These are phyloP conservation scores for Ascochyta lentis DNA, from an alignment of 2,329 filamentous ascomycete genomes.

Conservation along the genomic window DNA sequence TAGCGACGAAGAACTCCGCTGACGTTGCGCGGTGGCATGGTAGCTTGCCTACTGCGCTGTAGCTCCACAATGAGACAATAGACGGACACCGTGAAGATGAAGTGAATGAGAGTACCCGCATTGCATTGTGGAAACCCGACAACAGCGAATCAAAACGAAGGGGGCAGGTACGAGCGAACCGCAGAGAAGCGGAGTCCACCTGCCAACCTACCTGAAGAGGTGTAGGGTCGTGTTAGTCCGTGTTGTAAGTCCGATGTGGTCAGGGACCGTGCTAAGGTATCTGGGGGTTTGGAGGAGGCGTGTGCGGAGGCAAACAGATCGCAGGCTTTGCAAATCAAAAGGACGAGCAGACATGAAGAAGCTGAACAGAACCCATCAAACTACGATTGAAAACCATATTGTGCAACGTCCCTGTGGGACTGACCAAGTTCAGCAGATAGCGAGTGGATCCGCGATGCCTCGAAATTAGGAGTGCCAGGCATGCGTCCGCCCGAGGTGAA, in stretches of 20 bases:
- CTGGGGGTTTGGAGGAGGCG: not conserved
- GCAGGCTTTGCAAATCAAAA: not conserved
- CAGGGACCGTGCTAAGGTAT: not conserved
- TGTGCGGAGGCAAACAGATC: not conserved
- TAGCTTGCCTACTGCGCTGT: constrained; percentile 9
- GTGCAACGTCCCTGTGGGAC: not conserved
- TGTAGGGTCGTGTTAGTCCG: constrained; percentile 1
- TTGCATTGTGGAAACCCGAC: constrained; percentile 6
- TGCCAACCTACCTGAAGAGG: not conserved
- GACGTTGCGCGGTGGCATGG: constrained; percentile 17
- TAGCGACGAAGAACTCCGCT: constrained; percentile 14
- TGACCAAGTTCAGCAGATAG: not conserved
- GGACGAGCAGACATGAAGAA: not conserved
- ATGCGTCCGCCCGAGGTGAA: not conserved
- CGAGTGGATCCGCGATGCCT: not conserved
- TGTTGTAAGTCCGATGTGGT: not conserved
- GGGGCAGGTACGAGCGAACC: constrained; percentile 4
- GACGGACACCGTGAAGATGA: constrained; percentile 23
- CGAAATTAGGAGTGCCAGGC: not conserved
- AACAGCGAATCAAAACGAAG: constrained; percentile 14
- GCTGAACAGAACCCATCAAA: not conserved
- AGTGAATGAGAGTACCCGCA: constrained; percentile 23
- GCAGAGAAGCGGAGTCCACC: not conserved
- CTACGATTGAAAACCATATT: not conserved
- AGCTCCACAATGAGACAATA: constrained; percentile 33